These are phyloP conservation scores for Botrytis sinoallii DNA, from an alignment of 2,329 filamentous ascomycete genomes.

Conservation along the genomic window DNA sequence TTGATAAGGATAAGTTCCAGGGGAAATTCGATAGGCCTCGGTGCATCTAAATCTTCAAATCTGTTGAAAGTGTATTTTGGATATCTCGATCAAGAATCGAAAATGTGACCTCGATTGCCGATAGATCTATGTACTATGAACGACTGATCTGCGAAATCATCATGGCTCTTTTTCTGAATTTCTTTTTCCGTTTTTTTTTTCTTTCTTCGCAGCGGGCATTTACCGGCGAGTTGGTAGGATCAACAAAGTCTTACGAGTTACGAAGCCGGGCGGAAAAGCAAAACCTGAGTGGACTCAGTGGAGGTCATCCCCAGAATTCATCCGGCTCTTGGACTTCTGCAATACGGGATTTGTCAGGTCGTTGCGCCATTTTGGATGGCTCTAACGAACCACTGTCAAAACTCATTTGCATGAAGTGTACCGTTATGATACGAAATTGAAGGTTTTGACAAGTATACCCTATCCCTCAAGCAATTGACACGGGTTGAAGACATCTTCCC, in stretches of 20 bases:
- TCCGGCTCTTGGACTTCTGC: background rate
- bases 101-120: background rate
- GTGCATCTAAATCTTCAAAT: conserved; percentile 14
- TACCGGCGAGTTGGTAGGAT: background rate
- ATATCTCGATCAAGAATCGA: background rate
- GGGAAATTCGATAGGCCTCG: background rate
- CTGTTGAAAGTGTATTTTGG: background rate
- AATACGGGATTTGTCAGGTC: background rate
- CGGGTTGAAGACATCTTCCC: background rate
- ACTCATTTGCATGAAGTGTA: background rate
- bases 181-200: background rate
- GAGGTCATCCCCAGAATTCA: background rate
- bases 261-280: background rate
- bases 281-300: background rate
- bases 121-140: background rate
- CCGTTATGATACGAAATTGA: background rate
- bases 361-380: background rate
- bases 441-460: background rate
- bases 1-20: conserved; percentile 9
- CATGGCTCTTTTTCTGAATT: background rate
- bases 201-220: background rate
- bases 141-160: background rate
- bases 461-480: background rate
- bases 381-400: background rate
- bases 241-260: background rate